Percentiles rank a stretch among this genome's conserved stretches.
These are phyloP conservation scores for Fusarium irregulare DNA, from an alignment of 2,329 filamentous ascomycete genomes.

Conservation along the genomic window DNA sequence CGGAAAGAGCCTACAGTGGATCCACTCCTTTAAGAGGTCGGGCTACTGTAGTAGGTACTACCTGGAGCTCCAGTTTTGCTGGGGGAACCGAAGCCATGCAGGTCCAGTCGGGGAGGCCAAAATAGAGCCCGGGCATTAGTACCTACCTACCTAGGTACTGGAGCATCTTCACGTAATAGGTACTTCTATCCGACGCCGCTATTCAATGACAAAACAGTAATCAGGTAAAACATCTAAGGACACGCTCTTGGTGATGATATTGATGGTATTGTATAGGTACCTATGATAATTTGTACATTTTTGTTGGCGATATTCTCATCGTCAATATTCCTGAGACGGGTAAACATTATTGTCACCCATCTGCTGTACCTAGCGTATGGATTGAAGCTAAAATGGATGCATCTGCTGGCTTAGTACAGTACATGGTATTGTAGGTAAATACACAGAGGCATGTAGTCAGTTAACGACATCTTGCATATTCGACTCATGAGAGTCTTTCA, in stretches of 20 bases:
- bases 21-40: constrained; percentile 10
- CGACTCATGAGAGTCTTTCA: neutral
- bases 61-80: neutral
- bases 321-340: neutral
- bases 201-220: neutral
- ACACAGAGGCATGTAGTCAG: neutral
- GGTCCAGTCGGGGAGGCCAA: neutral
- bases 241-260: neutral
- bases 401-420: neutral
- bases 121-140: neutral
- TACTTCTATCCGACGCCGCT: neutral
- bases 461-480: neutral
- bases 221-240: neutral
- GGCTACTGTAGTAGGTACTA: neutral
- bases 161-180: neutral
- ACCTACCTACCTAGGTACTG: neutral
- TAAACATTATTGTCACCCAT: neutral
- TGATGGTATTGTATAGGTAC: neutral
- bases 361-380: neutral
- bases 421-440: neutral
- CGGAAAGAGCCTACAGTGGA: constrained; percentile 39
- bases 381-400: neutral
- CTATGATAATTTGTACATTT: neutral
- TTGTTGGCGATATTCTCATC: neutral
- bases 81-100: neutral